Evolutionary conservation across 306 rosid genomes (phyloP).

Genomic region (Sicyos edulis): DNA sequence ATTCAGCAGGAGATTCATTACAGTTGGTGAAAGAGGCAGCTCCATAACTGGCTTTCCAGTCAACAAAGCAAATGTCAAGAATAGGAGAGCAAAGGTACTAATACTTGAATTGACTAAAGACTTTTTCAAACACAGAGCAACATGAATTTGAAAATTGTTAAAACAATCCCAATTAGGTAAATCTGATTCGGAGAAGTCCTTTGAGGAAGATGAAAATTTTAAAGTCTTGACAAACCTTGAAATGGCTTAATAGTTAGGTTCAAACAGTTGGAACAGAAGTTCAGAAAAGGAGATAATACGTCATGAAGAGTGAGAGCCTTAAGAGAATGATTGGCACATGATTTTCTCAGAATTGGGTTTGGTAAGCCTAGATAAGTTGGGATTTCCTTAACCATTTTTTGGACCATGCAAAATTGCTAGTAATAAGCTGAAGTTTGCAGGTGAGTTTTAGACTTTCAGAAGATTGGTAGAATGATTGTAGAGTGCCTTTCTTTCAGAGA

Average conservation of each 20-base stretch:
- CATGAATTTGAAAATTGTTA: not conserved
- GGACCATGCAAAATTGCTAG: not conserved
- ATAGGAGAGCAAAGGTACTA: not conserved
- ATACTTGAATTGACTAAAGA: not conserved
- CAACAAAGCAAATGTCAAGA: not conserved
- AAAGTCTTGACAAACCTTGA: not conserved
- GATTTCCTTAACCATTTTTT: not conserved
- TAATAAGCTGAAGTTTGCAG: not conserved
- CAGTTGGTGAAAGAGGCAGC: not conserved
- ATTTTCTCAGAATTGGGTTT: too few relatives aligned
- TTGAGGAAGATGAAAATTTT: not conserved
- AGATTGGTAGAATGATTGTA: not conserved
- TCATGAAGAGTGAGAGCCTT: not conserved
- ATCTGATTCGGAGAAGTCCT: slow-evolving; percentile 1
- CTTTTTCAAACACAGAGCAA: not conserved
- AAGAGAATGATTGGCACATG: not conserved
- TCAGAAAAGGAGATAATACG: not conserved
- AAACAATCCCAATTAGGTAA: not conserved
- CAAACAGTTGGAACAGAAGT: not conserved
- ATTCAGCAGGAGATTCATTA: not conserved
- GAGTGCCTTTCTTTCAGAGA: too few relatives aligned
- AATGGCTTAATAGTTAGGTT: not conserved
- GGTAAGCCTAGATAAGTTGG: too few relatives aligned
- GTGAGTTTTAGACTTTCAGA: not conserved
- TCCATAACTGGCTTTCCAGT: not conserved